Base-by-base conservation (phyloP, 1,284 basidiomycete species). In the Tylopilus orsonianus region DNA sequence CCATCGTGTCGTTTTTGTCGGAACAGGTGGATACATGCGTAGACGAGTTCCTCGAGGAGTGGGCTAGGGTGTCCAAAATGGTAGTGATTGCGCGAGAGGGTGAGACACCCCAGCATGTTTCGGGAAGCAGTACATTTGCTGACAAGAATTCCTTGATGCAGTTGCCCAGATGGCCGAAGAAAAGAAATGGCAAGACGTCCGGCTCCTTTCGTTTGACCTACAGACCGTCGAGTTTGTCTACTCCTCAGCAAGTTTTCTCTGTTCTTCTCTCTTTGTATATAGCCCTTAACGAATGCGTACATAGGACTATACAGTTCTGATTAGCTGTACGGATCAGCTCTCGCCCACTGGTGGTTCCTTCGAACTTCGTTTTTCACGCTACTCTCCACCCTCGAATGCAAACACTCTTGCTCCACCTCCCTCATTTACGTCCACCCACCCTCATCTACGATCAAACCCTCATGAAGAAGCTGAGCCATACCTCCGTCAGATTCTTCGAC, bases 41-140 rank as follows among this genome's bases (percentile, higher is more conserved):
- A 16, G 83, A 87, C 48, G 85, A 90, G 60, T 94, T 97, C 64
- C 69, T 92, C 55, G 85, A 90, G 58, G 92, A 93, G 64, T 96
- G 93, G 92, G 89, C 90, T 42, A 77, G 87, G 34, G 85, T 96
- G 27, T 90, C 89, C 32, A 94, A 93, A 69, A 90, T 95, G 77
- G 88, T 93, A 14, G 87, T 93, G 33, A 91, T 97, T 49, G 91
- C 92, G 6, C 80, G 91, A 55, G 90, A 94, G 74, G 81, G 90
- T 87, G 60, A 56, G 71, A 60, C 10, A 7, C 14, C 44, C 35
- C 29, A 8, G 22, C 3, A 27, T 42, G 32, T 43, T 30, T 52
- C 12, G 27, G 20, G 23, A 16, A 24, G 23, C 2, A 44, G 22
- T 37, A 22, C 12, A 29, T 34, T 52, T 41, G 50, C 48, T 46